Evolutionary conservation across 805 yeast species (phyloP), one percentile per base, ranked within the genome.

Genomic region (Metschnikowia lachancei): DNA sequence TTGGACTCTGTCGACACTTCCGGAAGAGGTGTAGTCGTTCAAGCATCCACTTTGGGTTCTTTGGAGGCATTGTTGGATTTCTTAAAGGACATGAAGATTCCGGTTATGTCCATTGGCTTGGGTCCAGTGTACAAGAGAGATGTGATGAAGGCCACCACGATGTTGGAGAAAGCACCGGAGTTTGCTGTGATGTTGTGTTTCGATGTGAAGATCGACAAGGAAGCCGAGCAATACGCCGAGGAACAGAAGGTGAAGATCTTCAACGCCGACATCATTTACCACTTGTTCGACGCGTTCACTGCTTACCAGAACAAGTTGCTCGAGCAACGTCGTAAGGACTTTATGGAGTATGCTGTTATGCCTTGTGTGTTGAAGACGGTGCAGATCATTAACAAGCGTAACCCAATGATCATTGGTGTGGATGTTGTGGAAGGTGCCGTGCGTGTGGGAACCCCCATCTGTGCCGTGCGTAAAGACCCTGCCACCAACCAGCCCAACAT

Each of bases 351-450:
- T 59, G 99, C 98, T 39, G 86, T 87, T 41, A 91, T 82, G 83
- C 99, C 99, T 58, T 86, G 95, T 76, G 97, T 92, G 29, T 72
- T 94, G 72, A 87, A 88, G 70, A 94, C 97, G 14, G 69, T 94
- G 56, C 98, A 94, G 75, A 88, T 94, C 64, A 94, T 94, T 68
- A 94, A 94, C 83, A 92, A 92, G 75, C 87, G 99, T 72, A 89
- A 91, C 67, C 99, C 99, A 52, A 94, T 94, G 98, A 91, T 94
- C 63, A 87, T 94, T 63, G 99, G 99, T 82, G 98, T 94, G 49
- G 99, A 94, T 65, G 96, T 94, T 50, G 67, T 80, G 37, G 98
- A 94, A 64, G 99, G 99, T 61, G 75, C 85, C 39, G 78, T 94
- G 36, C 81, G 91, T 52, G 68, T 87, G 36, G 99, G 99, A 48